Percentiles rank a stretch among this genome's conserved stretches.
Evolutionary conservation across 257 asterid genomes (phyloP).

Genomic region (Nicotiana undulata): DNA sequence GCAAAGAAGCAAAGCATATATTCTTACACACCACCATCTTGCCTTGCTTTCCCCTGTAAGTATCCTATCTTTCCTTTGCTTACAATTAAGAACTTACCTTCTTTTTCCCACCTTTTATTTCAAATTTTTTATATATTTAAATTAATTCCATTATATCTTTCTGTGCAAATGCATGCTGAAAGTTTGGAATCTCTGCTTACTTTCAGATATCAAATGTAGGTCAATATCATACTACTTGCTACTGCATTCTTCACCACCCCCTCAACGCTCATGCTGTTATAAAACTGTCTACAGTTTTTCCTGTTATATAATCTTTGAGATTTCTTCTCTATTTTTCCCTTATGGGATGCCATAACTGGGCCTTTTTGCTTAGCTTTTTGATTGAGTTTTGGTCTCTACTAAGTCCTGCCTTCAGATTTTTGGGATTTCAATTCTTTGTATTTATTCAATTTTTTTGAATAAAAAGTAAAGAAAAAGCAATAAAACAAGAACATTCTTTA

Average conservation of each 20-base stretch:
- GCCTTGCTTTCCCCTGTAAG: slow-evolving; percentile 52
- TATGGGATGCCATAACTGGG: neutral
- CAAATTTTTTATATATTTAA: slow-evolving; percentile 1
- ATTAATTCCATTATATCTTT: slow-evolving; percentile 14
- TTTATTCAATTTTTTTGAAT: slow-evolving; percentile 13
- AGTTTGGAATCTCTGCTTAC: slow-evolving; percentile 52
- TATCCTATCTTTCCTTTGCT: slow-evolving; percentile 70
- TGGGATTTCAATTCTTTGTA: slow-evolving; percentile 1
- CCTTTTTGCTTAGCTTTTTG: neutral
- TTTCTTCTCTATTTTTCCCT: neutral
- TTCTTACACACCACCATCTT: slow-evolving; percentile 30
- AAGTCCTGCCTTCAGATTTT: neutral
- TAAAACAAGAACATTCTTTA: neutral
- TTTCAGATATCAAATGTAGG: slow-evolving; percentile 25
- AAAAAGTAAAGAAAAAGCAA: neutral
- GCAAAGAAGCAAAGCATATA: slow-evolving; percentile 76
- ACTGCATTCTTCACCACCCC: neutral
- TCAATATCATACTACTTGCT: slow-evolving; percentile 15
- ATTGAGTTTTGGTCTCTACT: neutral
- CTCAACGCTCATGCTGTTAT: neutral
- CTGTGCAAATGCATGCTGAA: slow-evolving; percentile 35
- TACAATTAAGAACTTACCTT: slow-evolving; percentile 51
- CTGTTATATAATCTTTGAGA: slow-evolving; percentile 10
- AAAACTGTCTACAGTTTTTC: slow-evolving; percentile 10
- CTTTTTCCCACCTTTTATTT: slow-evolving; percentile 24